A percentile compares a stretch with the other conserved stretches of the same genome.
Conservation (phyloP, 768 basidiomycete species). For the Hygrophorus russula region DNA sequence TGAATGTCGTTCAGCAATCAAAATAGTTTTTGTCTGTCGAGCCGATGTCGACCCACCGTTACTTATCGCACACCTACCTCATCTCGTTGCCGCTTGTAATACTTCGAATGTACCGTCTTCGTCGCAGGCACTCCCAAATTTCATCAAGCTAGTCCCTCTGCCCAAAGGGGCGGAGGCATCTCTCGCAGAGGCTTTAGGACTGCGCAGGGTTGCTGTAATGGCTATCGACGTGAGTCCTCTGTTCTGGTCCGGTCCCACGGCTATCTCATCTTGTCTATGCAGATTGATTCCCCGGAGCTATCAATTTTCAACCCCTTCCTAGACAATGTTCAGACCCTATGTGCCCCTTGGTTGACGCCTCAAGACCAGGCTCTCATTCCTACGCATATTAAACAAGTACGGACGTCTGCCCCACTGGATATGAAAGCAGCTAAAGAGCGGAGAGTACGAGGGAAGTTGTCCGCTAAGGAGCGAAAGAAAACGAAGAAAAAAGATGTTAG, state of each 20-base stretch:
- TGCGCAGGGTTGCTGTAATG: slow-evolving; percentile 56
- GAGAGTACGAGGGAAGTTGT: slow-evolving; percentile 37
- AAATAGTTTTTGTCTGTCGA: slow-evolving; percentile 56
- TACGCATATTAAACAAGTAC: slow-evolving; percentile 74
- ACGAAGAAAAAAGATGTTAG: background rate
- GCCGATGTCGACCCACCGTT: slow-evolving; percentile 66
- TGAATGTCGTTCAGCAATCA: slow-evolving; percentile 15
- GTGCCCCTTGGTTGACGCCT: slow-evolving; percentile 53
- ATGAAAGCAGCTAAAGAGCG: slow-evolving; percentile 59
- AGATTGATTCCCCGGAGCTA: slow-evolving; percentile 32
- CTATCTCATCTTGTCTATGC: background rate
- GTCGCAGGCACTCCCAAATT: slow-evolving; percentile 9
- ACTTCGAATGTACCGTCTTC: slow-evolving; percentile 19
- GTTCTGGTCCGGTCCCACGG: background rate
- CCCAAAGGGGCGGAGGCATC: slow-evolving; percentile 54
- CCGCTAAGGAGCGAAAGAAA: slow-evolving; percentile 29
- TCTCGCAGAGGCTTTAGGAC: slow-evolving; percentile 50
- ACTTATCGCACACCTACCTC: slow-evolving; percentile 65
- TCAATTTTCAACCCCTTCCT: slow-evolving; percentile 26
- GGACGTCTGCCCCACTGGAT: slow-evolving; percentile 69
- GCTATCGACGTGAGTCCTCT: slow-evolving; percentile 48
- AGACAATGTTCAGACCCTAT: slow-evolving; percentile 38
- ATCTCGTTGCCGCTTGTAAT: slow-evolving; percentile 70
- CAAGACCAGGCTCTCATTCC: slow-evolving; percentile 32
- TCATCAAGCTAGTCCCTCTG: slow-evolving; percentile 50